Evolutionary conservation across 192 early-diverging fungal genomes (phyloP).

Genomic region (Lobosporangium transversale): DNA sequence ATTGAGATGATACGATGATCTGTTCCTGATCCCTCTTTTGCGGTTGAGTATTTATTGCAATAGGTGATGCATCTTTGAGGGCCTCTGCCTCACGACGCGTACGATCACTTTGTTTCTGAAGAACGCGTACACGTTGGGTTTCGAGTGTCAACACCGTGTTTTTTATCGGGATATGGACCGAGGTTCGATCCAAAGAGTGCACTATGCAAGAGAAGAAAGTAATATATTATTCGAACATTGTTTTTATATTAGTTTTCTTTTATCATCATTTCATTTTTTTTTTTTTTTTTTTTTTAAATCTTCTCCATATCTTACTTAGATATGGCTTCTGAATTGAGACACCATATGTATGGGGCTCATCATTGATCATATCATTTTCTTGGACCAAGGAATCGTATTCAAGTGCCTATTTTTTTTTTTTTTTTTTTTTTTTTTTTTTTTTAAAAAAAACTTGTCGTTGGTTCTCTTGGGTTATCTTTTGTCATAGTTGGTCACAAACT

Average conservation of each 20-base stretch:
- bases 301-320: constrained; percentile 18
- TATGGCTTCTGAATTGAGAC: constrained; percentile 31
- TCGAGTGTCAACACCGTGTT: constrained; percentile 13
- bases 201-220: constrained; percentile 5
- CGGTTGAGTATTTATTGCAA: not conserved
- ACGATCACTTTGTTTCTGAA: no score
- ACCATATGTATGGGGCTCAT: constrained; percentile 24
- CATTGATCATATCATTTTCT: constrained; percentile 38
- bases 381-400: constrained; percentile 1
- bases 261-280: no score
- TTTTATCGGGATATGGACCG: constrained; percentile 33
- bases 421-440: not conserved
- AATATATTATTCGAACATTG: not conserved
- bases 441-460: not conserved
- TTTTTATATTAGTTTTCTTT: not conserved
- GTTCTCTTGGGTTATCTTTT: no score
- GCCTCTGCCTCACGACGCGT: no score
- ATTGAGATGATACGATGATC: not conserved
- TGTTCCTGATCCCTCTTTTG: not conserved
- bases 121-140: not conserved
- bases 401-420: not conserved
- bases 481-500: no score
- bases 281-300: no score
- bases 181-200: constrained; percentile 17
- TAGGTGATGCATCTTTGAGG: no score